Evolutionary conservation across 768 basidiomycete species (phyloP).

Genomic region (Leccinum incarnatum): DNA sequence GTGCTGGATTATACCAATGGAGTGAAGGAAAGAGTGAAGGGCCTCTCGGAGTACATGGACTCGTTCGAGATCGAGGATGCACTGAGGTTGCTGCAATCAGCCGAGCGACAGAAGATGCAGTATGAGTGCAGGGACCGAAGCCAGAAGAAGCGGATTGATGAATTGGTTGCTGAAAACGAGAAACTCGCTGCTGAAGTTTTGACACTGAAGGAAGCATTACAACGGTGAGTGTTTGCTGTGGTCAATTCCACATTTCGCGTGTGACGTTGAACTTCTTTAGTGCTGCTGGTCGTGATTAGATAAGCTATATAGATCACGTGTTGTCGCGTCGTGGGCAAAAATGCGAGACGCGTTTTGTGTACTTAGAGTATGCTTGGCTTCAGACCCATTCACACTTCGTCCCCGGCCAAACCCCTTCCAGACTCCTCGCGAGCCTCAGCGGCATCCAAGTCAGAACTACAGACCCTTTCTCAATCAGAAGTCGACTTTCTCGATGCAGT

Average conservation of each 20-base stretch:
- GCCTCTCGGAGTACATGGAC: conserved; percentile 25
- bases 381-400: conserved; percentile 47
- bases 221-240: conserved; percentile 10
- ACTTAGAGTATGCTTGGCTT: conserved; percentile 37
- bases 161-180: conserved; percentile 20
- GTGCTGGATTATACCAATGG: conserved; percentile 25
- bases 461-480: conserved; percentile 50
- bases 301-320: conserved; percentile 27
- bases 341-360: conserved; percentile 13
- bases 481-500: conserved; percentile 75
- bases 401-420: conserved; percentile 37
- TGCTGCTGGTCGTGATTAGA: conserved; percentile 15
- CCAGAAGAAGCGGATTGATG: conserved; percentile 23
- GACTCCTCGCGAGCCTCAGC: conserved; percentile 43
- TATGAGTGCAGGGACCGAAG: conserved; percentile 22
- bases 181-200: conserved; percentile 13
- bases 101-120: conserved; percentile 24
- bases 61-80: conserved; percentile 26
- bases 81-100: conserved; percentile 8
- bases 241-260: neutral
- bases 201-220: conserved; percentile 15
- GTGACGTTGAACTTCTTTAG: no score
- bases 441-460: conserved; percentile 48
- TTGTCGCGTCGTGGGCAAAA: conserved; percentile 25
- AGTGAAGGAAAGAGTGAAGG: conserved; percentile 22